Base-by-base conservation (phyloP, 306 rosid genomes). In the Vicia faba region DNA sequence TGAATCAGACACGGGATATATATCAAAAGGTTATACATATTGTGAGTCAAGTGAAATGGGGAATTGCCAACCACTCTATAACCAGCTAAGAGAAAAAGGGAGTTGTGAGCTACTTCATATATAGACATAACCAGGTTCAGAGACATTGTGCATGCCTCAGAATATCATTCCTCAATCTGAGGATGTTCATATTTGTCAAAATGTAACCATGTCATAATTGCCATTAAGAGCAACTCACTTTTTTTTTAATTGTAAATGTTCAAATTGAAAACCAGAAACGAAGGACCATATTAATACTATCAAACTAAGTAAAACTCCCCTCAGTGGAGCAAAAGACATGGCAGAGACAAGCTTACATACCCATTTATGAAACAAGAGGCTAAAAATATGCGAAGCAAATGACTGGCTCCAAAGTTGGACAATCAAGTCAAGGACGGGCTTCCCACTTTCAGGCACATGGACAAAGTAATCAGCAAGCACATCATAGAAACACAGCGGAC, bases 331-430 rank as follows among this genome's bases (percentile, higher is more conserved):
- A 26, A 59, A 19, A 72, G 54, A 39, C 12, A 48, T 19, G 10
- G 19, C 16, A 18, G 20, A 48, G 14, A 67, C 49, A 65, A 61
- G 75, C 69, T 56, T 54, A 73, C 84, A 63, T 89, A 95, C 99
- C 97, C 97, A 95, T 86, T 95, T 95, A 80, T 95, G 95, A 79
- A 95, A 95, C 79, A 95, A 72, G 59, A 88, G 91, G 45, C 96
- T 84, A 76, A 90, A 95, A 58, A 88, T 95, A 73, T 95, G 90
- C 14, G 96, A 95, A 28, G 97, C 91, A 84, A 95, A 90, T 49
- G 96, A 95, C 75, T 95, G 99, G 80, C 99, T 95, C 99, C 99
- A 95, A 8, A 86, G 92, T 84, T 86, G 89, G 75, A 95, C 95
- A 70, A 90, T 82, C 85, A 88, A 68, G 77, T 95, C 92, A 66